Evolutionary conservation across 345 rosid species (phyloP), one percentile per base, ranked within the genome.

Genomic region (Luvunga scandens): DNA sequence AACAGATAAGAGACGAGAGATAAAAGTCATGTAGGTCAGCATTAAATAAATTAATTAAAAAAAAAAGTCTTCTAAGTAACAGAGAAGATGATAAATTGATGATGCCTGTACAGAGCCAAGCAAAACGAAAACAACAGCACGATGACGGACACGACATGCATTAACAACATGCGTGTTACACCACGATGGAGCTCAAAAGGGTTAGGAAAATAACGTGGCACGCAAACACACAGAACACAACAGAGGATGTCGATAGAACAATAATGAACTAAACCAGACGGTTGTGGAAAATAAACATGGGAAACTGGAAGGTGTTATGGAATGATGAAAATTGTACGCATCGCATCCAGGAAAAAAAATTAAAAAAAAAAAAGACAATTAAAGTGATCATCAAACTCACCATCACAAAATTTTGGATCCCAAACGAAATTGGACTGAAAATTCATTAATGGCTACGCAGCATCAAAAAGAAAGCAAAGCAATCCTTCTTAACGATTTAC

Each of bases 401-500:
- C 91, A 79, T 82, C 79, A 84, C 31, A 82, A 33, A 31, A 66
- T 61, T 77, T 76, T 63, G 75, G 34, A 82, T 78, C 78, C 84
- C 78, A 66, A 76, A 68, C 21, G 84, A 83, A 85, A 83, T 79
- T 74, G 83, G 88, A 79, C 87, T 78, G 88, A 76, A 74, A 85
- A 79, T 89, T 88, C 90, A 86, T 86, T 86, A 83, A 89, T 85
- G 84, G 86, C 81, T 77, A 84, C 63, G 85, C 86, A 85, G 86
- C 80, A 72, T 66, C 27, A 66, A 66, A 34, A 66, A 59, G 28
- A 59, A 78, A 82, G 76, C 68, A 70, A 80, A 70, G 75, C 82
- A 72, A 79, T 82, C 85, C 86, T 63, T 72, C 86, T 75, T 69
- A 83, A 82, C 77, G 82, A 80, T 78, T 84, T 87, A 91, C 87